Base-by-base conservation (phyloP, 441 rosid genomes). In the Adansonia madagascariensis region DNA sequence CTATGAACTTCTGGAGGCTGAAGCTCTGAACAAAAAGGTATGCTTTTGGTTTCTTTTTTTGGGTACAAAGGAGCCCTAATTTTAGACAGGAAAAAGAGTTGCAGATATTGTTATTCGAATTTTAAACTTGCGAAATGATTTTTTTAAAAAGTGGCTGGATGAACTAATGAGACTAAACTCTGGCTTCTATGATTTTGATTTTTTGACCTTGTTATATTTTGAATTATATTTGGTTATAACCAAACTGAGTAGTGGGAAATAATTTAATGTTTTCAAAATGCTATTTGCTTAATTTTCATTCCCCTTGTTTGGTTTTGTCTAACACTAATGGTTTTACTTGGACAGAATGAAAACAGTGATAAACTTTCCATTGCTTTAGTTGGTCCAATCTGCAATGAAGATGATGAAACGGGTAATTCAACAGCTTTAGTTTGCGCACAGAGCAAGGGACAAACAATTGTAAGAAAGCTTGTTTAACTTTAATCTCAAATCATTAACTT, bases 1-100 rank as follows among this genome's bases (percentile, higher is more conserved):
- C 4, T 35, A 35, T 35, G 41, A 35, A 35, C 41, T 94, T 79
- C 84, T 85, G 92, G n/a, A 75, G 74, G 77, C 86, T 46, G 88
- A 86, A 8, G 87, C 80, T 77, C 46, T 77, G 31, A 80, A 81
- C 12, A 81, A 88, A 47, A 85, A 87, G 90, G 98, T 93, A 77
- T 3, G 44, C 12, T 8, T 50, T 70, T 24, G 12, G 24, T 14
- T 69, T 14, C 1, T 66, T 57, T 15, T 10, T 50, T 50, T 50
- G 3, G 55, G 55, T 50, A 50, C 55, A 50, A 50, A 0, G 55
- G 55, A 50, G 15, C 15, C 55, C 41, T 35, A 4, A 35, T 35
- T 35, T 35, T 35, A 35, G 39, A 35, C 39, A 35, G 41, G 6
- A 4, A 50, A 50, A 50, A 15, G 1, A 3, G n/a, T 50, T 50